Evolutionary conservation across 306 rosid genomes (phyloP).

Genomic region (Arachis stenosperma): DNA sequence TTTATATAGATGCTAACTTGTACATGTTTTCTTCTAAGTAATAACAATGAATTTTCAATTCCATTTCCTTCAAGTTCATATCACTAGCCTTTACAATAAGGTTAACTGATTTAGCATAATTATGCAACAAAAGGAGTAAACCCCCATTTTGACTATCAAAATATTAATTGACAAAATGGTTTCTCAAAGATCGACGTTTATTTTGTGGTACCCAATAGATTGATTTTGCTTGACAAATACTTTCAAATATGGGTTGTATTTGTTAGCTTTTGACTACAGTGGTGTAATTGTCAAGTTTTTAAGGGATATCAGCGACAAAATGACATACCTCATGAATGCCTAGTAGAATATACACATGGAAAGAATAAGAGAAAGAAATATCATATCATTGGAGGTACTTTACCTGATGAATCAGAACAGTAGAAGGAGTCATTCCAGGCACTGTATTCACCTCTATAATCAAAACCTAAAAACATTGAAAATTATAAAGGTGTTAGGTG

Average conservation of each 20-base stretch:
- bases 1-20: slow-evolving; percentile 4
- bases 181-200: too few species aligned
- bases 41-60: background rate
- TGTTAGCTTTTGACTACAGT: too few species aligned
- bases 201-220: too few species aligned
- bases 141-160: too few species aligned
- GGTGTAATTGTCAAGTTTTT: too few species aligned
- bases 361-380: slow-evolving; percentile 7
- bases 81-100: slow-evolving; percentile 19
- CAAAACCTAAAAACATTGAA: slow-evolving; percentile 62
- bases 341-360: background rate
- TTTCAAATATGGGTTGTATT: too few species aligned
- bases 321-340: background rate
- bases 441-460: slow-evolving; percentile 94
- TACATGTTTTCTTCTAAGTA: background rate
- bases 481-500: slow-evolving; percentile 37
- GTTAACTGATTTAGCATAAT: background rate
- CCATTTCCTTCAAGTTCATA: slow-evolving; percentile 17
- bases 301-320: background rate
- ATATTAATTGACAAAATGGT: too few species aligned
- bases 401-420: slow-evolving; percentile 96
- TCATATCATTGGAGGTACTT: slow-evolving; percentile 26
- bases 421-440: slow-evolving; percentile 99
- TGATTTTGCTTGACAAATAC: too few species aligned
- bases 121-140: too few species aligned